Evolutionary conservation across 306 rosid genomes (phyloP), one percentile per base, ranked within the genome.

Genomic region (Ammopiptanthus mongolicus): DNA sequence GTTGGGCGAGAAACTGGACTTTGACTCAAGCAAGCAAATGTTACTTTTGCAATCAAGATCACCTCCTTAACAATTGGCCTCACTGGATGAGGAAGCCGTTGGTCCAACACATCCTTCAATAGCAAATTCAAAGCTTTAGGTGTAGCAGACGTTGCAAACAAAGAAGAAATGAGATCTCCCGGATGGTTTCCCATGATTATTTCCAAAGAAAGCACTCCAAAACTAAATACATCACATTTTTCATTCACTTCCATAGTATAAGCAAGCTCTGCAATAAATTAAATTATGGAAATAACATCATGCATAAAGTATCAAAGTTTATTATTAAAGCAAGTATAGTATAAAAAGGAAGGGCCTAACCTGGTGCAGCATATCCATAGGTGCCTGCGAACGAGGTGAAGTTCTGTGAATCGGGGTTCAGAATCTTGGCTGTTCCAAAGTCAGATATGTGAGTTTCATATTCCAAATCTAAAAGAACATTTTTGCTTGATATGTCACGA

Each of bases 181-280:
- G 84, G 81, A 53, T 75, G 81, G 5, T 62, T 61, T 53, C 81
- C 84, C 81, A 81, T 69, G 0, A 81, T 11, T 23, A 81, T 81
- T 62, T 81, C 84, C 78, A 81, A 59, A 18, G 71, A 56, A 17
- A 80, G 69, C 0, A 80, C 80, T 67, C 84, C 84, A 67, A 57
- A 58, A n/a, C 78, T 62, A 34, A 47, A 74, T 0, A 74, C 62
- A 7, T 48, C 78, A 18, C 48, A 61, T 34, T 46, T 60, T 36
- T 74, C 63, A 0, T 36, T 17, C 50, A 74, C 70, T 61, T 61
- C 23, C 78, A 60, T 60, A n/a, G 47, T 73, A 13, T 73, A 62
- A 21, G 59, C 77, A 58, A 73, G 69, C 37, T 73, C 77, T 73
- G 8, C 12, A 23, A 25, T 3, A 56, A 72, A 39, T 36, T 3